phyloP scores from a whole-genome alignment of 2,329 filamentous ascomycete genomes.

The Aspergillus costaricaensis region DNA sequence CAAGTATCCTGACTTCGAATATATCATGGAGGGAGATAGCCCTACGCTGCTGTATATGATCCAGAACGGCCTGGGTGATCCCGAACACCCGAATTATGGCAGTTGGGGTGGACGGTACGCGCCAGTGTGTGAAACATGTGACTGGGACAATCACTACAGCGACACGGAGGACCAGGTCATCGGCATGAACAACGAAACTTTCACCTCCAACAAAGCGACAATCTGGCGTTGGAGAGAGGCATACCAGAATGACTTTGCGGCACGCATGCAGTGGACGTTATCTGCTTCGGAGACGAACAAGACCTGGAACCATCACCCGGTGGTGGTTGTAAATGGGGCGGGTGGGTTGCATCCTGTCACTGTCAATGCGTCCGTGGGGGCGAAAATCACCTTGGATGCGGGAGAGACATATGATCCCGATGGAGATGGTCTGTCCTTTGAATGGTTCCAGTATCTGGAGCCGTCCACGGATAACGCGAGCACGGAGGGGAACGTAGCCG shows the following conservation, averaged over 20 bases:
- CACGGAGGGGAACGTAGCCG: not conserved
- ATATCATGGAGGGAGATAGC: conserved; percentile 56
- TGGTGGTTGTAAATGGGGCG: conserved; percentile 22
- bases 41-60: conserved; percentile 46
- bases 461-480: not conserved
- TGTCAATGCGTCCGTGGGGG: not conserved
- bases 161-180: conserved; percentile 39
- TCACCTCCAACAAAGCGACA: conserved; percentile 49
- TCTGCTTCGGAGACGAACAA: conserved; percentile 16
- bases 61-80: conserved; percentile 45
- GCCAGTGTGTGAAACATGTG: conserved; percentile 21
- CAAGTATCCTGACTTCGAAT: conserved; percentile 51
- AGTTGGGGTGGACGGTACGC: conserved; percentile 48
- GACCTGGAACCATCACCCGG: conserved; percentile 25
- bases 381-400: not conserved
- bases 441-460: conserved; percentile 10
- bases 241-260: conserved; percentile 56
- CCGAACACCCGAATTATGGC: conserved; percentile 45
- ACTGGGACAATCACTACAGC: conserved; percentile 25
- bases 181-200: conserved; percentile 35
- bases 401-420: conserved; percentile 6
- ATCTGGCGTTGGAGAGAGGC: conserved; percentile 58
- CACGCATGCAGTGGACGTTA: conserved; percentile 51
- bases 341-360: conserved; percentile 1
- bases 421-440: not conserved